Evolutionary conservation across 805 yeast genomes (phyloP).

Genomic region (Yamadazyma phyllophila): DNA sequence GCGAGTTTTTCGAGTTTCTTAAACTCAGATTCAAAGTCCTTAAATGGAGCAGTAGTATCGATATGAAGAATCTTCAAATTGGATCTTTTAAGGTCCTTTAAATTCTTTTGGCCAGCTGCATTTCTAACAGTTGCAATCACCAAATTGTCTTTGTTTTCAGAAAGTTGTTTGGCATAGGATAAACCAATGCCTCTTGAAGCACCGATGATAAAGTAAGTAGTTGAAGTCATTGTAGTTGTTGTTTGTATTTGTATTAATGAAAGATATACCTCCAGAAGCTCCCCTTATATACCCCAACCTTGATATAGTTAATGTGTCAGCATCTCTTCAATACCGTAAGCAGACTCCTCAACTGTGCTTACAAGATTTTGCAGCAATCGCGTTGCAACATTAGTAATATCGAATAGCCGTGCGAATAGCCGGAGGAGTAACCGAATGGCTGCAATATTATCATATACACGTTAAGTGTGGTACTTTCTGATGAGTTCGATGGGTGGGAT

Average conservation of each 20-base stretch:
- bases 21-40: conserved; percentile 6
- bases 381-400: background rate
- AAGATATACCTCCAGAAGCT: background rate
- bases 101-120: conserved; percentile 17
- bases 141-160: conserved; percentile 23
- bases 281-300: background rate
- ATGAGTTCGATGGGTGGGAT: no score
- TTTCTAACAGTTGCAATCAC: conserved; percentile 41
- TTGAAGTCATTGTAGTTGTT: no score
- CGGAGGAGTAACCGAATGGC: background rate
- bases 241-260: no score
- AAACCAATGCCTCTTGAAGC: conserved; percentile 43
- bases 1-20: conserved; percentile 8
- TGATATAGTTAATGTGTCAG: no score
- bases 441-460: no score
- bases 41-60: conserved; percentile 7
- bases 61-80: conserved; percentile 8
- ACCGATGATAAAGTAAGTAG: conserved; percentile 28
- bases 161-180: conserved; percentile 23
- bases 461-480: no score
- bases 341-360: background rate
- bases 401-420: background rate
- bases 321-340: no score
- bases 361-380: background rate
- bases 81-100: background rate